A percentile compares a stretch with the other conserved stretches of the same genome.
These are phyloP conservation scores for Colletotrichum salicis DNA, from an alignment of 2,329 filamentous ascomycete genomes.

Conservation along the genomic window DNA sequence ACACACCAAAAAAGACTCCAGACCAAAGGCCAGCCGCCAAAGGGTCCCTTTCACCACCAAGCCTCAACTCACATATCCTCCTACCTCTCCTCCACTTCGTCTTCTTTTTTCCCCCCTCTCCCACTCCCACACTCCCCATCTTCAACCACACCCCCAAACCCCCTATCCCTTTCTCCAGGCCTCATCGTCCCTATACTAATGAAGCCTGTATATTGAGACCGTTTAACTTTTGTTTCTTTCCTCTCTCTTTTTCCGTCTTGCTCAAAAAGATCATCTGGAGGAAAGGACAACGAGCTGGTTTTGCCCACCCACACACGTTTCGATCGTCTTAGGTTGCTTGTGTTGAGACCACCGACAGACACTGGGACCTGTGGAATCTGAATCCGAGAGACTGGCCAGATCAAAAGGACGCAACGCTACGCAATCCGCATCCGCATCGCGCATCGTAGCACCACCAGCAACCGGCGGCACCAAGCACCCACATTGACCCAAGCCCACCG, in stretches of 20 bases:
- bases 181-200: slow-evolving; percentile 37
- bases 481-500: slow-evolving; percentile 30
- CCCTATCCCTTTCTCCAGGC: slow-evolving; percentile 38
- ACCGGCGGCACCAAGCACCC: slow-evolving; percentile 3
- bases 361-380: slow-evolving; percentile 28
- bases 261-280: slow-evolving; percentile 23
- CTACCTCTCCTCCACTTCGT: slow-evolving; percentile 6
- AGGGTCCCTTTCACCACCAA: slow-evolving; percentile 14
- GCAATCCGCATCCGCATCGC: slow-evolving; percentile 26
- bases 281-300: slow-evolving; percentile 30
- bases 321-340: not conserved
- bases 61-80: slow-evolving; percentile 21
- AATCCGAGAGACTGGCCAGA: slow-evolving; percentile 24
- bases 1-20: slow-evolving; percentile 1
- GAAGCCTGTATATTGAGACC: slow-evolving; percentile 38
- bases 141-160: slow-evolving; percentile 9
- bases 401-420: slow-evolving; percentile 6
- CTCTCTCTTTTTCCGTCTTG: slow-evolving; percentile 26
- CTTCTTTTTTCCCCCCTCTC: not conserved
- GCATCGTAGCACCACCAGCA: slow-evolving; percentile 15
- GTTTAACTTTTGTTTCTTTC: slow-evolving; percentile 35
- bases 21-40: not conserved
- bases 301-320: not conserved
- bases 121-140: slow-evolving; percentile 14
- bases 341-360: too few relatives aligned